phyloP scores from a whole-genome alignment of 2,329 filamentous ascomycete species.

The Aspergillus pseudotamarii region DNA sequence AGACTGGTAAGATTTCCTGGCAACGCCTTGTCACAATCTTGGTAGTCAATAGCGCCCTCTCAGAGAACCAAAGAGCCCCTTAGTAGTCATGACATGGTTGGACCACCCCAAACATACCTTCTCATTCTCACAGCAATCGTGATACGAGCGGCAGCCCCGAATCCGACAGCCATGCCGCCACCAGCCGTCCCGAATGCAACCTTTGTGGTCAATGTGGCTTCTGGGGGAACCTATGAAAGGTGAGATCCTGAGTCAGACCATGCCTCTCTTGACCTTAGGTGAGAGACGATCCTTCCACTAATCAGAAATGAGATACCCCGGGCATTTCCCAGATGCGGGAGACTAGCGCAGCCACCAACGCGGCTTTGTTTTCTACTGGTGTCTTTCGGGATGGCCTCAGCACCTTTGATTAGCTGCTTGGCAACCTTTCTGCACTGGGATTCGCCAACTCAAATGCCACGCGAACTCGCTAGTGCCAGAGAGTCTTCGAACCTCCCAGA shows the following conservation, averaged over 20 bases:
- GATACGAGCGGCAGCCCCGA: not conserved
- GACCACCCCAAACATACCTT: not conserved
- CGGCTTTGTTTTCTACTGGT: not conserved
- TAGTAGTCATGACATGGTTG: not conserved
- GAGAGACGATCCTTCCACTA: not conserved
- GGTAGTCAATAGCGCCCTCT: not conserved
- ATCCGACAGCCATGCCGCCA: not conserved
- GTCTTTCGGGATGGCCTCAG: not conserved
- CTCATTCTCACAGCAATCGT: not conserved
- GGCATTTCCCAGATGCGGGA: not conserved
- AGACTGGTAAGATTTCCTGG: not conserved
- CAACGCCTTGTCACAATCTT: not conserved
- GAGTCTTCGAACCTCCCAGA: not conserved
- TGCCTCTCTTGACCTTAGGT: not conserved
- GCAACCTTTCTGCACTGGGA: not conserved
- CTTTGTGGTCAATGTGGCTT: not conserved
- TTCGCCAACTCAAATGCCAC: not conserved
- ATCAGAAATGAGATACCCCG: not conserved
- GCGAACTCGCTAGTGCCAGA: not conserved
- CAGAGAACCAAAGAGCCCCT: not conserved
- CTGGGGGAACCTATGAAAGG: not conserved
- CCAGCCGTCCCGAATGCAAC: not conserved
- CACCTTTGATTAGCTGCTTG: not conserved
- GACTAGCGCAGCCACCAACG: not conserved
- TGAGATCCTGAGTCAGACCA: not conserved